phyloP scores from a whole-genome alignment of 257 asterid genomes.

The Solanum okadae region DNA sequence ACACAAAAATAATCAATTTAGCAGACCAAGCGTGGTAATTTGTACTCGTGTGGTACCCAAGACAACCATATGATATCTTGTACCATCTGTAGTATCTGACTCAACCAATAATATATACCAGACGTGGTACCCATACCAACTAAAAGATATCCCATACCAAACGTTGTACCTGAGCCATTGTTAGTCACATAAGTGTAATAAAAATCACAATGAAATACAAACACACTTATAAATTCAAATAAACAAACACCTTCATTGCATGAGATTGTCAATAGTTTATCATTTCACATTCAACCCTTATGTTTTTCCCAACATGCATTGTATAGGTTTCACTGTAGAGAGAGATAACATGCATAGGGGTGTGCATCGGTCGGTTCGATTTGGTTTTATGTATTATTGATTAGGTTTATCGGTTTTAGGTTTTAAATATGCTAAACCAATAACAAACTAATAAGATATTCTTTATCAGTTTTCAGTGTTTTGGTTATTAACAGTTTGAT shows the following conservation, averaged over 20 bases:
- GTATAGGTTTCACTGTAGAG: not conserved
- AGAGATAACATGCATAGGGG: not conserved
- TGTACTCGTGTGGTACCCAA: not conserved
- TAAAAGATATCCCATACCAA: too few species aligned
- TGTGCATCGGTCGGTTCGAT: too few species aligned
- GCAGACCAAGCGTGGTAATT: too few species aligned
- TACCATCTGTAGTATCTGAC: not conserved
- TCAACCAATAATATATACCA: not conserved
- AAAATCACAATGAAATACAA: not conserved
- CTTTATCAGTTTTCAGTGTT: too few species aligned
- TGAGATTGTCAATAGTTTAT: not conserved
- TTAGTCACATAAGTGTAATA: not conserved
- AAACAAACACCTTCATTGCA: too few species aligned
- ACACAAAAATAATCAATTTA: too few species aligned
- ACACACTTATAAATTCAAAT: not conserved
- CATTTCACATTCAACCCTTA: not conserved
- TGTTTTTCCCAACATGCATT: not conserved
- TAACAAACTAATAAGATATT: too few species aligned
- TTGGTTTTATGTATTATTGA: too few species aligned
- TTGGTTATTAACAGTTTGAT: too few species aligned
- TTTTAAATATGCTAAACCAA: too few species aligned
- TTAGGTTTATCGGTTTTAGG: too few species aligned
- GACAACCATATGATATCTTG: too few species aligned
- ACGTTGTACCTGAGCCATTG: not conserved
- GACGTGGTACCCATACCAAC: not conserved